These are phyloP conservation scores for Linnemannia hyalina DNA, from an alignment of 192 early-diverging fungal genomes.

Conservation along the genomic window DNA sequence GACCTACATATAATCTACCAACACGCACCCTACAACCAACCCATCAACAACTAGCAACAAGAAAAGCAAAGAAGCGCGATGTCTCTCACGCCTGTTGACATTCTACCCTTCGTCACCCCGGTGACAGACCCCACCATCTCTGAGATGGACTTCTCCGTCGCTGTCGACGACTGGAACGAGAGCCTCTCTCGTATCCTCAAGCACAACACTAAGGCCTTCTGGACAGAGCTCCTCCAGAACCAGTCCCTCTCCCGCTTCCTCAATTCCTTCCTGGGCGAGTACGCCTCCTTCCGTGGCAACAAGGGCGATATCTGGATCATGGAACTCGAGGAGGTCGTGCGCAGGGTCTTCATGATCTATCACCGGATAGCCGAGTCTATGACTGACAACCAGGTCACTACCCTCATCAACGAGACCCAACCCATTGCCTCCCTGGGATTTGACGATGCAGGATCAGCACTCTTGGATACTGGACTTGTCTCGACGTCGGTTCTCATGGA, in stretches of 20 bases:
- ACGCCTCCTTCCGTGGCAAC: constrained; percentile 42
- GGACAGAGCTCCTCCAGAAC: constrained; percentile 36
- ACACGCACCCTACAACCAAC: neutral
- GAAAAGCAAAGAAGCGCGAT: neutral
- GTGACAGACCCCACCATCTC: constrained; percentile 36
- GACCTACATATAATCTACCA: neutral
- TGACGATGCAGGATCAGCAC: constrained; percentile 27
- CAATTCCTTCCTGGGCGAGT: constrained; percentile 55
- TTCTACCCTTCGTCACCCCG: constrained; percentile 51
- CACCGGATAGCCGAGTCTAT: constrained; percentile 43
- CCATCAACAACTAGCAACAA: neutral
- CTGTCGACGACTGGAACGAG: constrained; percentile 55
- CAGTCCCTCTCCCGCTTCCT: constrained; percentile 31
- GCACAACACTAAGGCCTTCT: constrained; percentile 37
- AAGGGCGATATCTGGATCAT: constrained; percentile 39
- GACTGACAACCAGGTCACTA: neutral
- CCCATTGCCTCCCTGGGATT: constrained; percentile 6
- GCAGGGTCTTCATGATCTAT: constrained; percentile 52
- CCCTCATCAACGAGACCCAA: constrained; percentile 1
- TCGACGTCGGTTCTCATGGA: constrained; percentile 65
- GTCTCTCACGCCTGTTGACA: constrained; percentile 14
- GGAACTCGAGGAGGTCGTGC: constrained; percentile 43
- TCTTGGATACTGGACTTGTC: constrained; percentile 38
- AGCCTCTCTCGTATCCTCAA: constrained; percentile 44
- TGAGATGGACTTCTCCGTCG: constrained; percentile 46